Evolutionary conservation across 257 asterid genomes (phyloP).

Genomic region (Nicotiana obtusifolia): DNA sequence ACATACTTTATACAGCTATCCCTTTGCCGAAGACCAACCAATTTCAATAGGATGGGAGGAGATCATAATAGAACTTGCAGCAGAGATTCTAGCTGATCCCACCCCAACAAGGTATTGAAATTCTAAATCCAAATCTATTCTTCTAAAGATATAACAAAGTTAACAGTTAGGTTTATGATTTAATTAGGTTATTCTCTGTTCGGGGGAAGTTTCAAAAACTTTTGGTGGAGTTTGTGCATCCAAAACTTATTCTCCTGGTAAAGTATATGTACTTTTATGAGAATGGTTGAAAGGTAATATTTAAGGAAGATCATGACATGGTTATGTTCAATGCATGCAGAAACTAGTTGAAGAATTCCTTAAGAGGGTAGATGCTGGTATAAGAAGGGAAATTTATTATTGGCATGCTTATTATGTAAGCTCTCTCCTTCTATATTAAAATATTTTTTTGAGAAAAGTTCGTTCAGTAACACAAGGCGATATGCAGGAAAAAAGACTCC

Average conservation of each 20-base stretch:
- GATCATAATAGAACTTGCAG: conserved; percentile 54
- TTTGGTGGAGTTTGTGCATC: conserved; percentile 58
- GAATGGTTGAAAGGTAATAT: not conserved
- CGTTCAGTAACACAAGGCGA: conserved; percentile 3
- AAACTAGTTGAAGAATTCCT: conserved; percentile 67
- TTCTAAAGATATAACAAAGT: not conserved
- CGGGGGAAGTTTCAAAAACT: conserved; percentile 69
- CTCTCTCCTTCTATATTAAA: conserved; percentile 1
- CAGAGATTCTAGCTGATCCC: conserved; percentile 66
- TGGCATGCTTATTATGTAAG: conserved; percentile 92
- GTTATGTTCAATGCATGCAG: conserved; percentile 25
- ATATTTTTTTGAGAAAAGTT: not conserved
- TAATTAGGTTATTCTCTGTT: conserved; percentile 43
- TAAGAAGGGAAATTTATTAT: conserved; percentile 63
- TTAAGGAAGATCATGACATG: not conserved
- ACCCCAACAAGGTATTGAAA: conserved; percentile 43
- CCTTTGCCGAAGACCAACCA: conserved; percentile 78
- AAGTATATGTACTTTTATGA: not conserved
- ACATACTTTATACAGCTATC: conserved; percentile 46
- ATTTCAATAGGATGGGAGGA: conserved; percentile 86
- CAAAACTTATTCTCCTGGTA: conserved; percentile 79
- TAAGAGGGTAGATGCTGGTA: conserved; percentile 37
- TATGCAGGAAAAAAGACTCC: conserved; percentile 82
- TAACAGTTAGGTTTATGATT: not conserved
- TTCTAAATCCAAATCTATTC: not conserved